These are phyloP conservation scores for Tetracentron sinense DNA, from an alignment of 164 flowering plant species.

Conservation along the genomic window DNA sequence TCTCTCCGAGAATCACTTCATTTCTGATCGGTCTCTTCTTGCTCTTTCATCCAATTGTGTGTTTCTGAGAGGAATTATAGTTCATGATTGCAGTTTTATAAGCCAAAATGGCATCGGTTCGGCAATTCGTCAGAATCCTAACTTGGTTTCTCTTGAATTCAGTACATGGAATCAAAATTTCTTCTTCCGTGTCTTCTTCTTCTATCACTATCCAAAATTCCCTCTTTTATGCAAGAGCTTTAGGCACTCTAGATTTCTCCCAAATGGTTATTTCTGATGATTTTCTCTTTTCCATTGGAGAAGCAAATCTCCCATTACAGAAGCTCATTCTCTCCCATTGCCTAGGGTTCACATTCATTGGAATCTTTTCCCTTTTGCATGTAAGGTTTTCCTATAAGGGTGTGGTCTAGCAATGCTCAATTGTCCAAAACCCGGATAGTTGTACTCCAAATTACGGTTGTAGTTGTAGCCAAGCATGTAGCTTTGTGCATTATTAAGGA, in stretches of 20 bases:
- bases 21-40: slow-evolving; percentile 41
- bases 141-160: slow-evolving; percentile 39
- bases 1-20: slow-evolving; percentile 44
- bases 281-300: no score
- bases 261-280: slow-evolving; percentile 39
- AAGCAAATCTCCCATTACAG: slow-evolving; percentile 38
- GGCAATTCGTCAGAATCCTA: slow-evolving; percentile 14
- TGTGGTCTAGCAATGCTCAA: no score
- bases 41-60: slow-evolving; percentile 31
- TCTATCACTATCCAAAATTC: slow-evolving; percentile 13
- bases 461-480: no score
- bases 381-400: no score
- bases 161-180: slow-evolving; percentile 13
- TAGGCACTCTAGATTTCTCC: slow-evolving; percentile 34
- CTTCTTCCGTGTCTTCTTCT: slow-evolving; percentile 6
- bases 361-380: slow-evolving; percentile 32
- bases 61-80: slow-evolving; percentile 29
- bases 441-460: no score
- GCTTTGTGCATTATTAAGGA: no score
- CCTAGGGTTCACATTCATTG: slow-evolving; percentile 28
- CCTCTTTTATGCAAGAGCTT: slow-evolving; percentile 13
- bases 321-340: slow-evolving; percentile 32
- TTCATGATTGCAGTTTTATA: slow-evolving; percentile 36
- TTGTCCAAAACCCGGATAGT: no score
- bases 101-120: slow-evolving; percentile 30